A percentile compares a stretch with the other conserved stretches of the same genome.
Evolutionary conservation across 768 basidiomycete species (phyloP).

Genomic region (Cyclocybe cylindracea): DNA sequence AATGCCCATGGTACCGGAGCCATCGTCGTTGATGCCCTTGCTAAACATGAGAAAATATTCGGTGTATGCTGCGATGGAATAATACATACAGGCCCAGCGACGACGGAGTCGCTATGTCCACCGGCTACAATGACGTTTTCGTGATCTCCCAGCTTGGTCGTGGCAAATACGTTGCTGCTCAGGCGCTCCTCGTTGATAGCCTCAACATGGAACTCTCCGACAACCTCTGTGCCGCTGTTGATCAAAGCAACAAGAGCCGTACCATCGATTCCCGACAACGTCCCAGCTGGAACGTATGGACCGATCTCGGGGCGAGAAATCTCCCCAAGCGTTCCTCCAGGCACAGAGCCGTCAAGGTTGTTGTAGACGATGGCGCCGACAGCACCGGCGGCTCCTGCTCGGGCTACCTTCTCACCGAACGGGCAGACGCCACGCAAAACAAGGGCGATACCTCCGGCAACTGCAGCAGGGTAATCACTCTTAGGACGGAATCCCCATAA

Average conservation of each 20-base stretch:
- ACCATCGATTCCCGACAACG: constrained; percentile 25
- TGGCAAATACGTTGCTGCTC: constrained; percentile 31
- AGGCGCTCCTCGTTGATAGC: constrained; percentile 24
- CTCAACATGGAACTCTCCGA: constrained; percentile 24
- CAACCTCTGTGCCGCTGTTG: constrained; percentile 18
- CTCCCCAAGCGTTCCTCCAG: constrained; percentile 24
- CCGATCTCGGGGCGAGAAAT: constrained; percentile 19
- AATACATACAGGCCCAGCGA: constrained; percentile 27
- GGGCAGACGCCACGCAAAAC: constrained; percentile 28
- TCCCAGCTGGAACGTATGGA: constrained; percentile 24
- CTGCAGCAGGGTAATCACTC: constrained; percentile 24
- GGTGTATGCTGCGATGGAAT: not conserved
- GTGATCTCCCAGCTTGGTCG: constrained; percentile 26
- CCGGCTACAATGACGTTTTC: constrained; percentile 29
- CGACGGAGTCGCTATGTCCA: constrained; percentile 30
- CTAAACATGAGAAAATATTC: not conserved
- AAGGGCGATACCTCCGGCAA: constrained; percentile 27
- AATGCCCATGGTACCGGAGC: constrained; percentile 28
- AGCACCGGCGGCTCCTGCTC: constrained; percentile 26
- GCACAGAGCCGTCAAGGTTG: constrained; percentile 23
- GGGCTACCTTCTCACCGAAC: constrained; percentile 27
- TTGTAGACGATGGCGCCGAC: constrained; percentile 29
- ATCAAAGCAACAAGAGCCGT: constrained; percentile 22
- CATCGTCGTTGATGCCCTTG: constrained; percentile 32
- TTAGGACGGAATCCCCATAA: not conserved